Evolutionary conservation across 306 rosid genomes (phyloP).

Genomic region (Luffa acutangula): DNA sequence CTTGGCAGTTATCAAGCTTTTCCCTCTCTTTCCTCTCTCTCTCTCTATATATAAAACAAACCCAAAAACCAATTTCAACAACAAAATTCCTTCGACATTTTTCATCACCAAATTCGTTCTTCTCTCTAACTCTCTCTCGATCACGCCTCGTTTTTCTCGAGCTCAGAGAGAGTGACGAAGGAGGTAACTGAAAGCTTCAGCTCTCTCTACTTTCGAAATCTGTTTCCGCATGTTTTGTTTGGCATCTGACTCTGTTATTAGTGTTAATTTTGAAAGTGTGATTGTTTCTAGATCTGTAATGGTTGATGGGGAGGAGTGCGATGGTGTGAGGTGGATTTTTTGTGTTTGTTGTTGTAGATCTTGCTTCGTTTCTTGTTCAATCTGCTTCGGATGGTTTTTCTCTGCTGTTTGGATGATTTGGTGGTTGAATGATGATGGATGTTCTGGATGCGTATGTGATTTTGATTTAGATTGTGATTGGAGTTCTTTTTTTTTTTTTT

Average conservation of each 20-base stretch:
- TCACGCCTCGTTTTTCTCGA: not conserved
- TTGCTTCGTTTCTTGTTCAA: not conserved
- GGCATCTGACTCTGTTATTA: not conserved
- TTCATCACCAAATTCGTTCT: not conserved
- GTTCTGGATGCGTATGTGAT: not conserved
- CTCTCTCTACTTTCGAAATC: not conserved
- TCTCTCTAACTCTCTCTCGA: not conserved
- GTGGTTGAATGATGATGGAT: not conserved
- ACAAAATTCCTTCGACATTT: not conserved
- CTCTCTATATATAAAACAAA: not conserved
- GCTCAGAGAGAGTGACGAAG: not conserved
- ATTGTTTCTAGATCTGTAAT: not conserved
- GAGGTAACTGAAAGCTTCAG: not conserved
- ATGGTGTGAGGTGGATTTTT: not conserved
- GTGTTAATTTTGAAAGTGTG: not conserved
- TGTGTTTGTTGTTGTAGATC: not conserved
- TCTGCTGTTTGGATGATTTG: slow-evolving; percentile 1
- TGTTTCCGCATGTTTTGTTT: not conserved
- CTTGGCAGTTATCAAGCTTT: not conserved
- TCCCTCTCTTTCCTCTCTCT: not conserved
- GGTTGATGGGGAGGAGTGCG: not conserved
- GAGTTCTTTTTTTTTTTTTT: not conserved
- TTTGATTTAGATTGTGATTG: not conserved
- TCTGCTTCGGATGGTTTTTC: not conserved
- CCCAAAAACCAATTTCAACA: not conserved